Conservation (phyloP, 2,329 filamentous ascomycete genomes). For the Madurella fahalii region DNA sequence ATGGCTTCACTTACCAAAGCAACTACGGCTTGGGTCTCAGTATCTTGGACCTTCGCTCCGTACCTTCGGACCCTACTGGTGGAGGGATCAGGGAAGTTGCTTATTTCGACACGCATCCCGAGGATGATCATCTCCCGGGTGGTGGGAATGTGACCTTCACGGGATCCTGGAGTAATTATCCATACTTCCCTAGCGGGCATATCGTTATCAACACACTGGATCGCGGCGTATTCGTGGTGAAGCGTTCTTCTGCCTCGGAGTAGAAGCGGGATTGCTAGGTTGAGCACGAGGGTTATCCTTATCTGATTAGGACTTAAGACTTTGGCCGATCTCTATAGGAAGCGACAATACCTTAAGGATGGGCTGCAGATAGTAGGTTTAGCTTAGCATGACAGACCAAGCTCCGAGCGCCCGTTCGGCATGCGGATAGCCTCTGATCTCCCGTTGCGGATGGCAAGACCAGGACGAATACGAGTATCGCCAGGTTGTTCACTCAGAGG, state of each 20-base stretch:
- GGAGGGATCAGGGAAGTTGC: conserved; percentile 39
- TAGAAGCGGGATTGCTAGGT: background rate
- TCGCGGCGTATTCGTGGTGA: conserved; percentile 37
- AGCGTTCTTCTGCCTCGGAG: conserved; percentile 17
- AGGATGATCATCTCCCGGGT: conserved; percentile 40
- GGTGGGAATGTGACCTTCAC: conserved; percentile 36
- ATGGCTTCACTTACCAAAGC: conserved; percentile 41
- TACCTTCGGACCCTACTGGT: conserved; percentile 35
- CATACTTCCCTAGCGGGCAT: conserved; percentile 36
- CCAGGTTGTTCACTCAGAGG: too few species aligned
- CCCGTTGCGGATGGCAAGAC: too few species aligned
- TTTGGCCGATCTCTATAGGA: too few species aligned
- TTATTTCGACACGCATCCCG: conserved; percentile 46
- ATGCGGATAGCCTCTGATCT: too few species aligned
- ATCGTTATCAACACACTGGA: conserved; percentile 49
- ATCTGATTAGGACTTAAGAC: too few species aligned
- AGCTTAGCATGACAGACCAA: too few species aligned
- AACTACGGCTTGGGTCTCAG: conserved; percentile 44
- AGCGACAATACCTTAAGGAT: too few species aligned
- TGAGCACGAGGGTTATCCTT: too few species aligned
- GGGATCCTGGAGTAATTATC: conserved; percentile 44
- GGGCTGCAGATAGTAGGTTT: too few species aligned
- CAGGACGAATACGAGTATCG: too few species aligned
- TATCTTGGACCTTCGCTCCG: conserved; percentile 32
- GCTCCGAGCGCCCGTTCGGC: too few species aligned